Evolutionary conservation across 148 eudicot genomes (phyloP).

Genomic region (Vaccinium corymbosum): DNA sequence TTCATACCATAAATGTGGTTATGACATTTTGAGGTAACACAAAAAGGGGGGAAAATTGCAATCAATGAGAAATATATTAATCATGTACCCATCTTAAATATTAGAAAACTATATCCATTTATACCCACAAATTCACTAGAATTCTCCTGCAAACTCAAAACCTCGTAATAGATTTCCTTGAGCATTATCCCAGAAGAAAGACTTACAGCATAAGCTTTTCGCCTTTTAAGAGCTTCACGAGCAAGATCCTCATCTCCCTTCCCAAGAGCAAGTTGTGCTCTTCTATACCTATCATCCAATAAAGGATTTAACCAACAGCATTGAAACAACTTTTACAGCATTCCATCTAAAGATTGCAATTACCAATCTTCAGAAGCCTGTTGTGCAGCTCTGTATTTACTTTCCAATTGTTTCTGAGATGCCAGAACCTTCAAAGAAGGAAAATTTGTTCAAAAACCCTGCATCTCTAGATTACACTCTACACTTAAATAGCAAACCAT

Average conservation of each 20-base stretch:
- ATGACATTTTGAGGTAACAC: background rate
- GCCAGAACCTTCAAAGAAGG: conserved; percentile 71
- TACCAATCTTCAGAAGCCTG: conserved; percentile 97
- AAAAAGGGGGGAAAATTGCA: background rate
- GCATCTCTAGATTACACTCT: conserved; percentile 15
- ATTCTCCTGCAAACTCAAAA: background rate
- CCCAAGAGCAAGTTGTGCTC: conserved; percentile 89
- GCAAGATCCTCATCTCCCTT: conserved; percentile 99
- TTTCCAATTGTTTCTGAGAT: conserved; percentile 93
- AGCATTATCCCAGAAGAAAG: conserved; percentile 15
- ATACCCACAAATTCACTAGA: background rate
- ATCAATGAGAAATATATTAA: background rate
- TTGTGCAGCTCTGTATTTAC: conserved; percentile 75
- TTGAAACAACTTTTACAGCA: conserved; percentile 10
- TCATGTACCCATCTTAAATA: background rate
- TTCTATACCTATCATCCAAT: conserved; percentile 59
- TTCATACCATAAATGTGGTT: background rate
- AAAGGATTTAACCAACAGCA: conserved; percentile 18
- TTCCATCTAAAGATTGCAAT: conserved; percentile 13
- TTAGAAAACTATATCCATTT: background rate
- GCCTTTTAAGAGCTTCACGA: conserved; percentile 96
- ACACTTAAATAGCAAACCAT: background rate
- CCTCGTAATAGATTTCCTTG: background rate
- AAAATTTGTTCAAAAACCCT: conserved; percentile 15
- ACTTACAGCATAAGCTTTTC: conserved; percentile 92